phyloP scores from a whole-genome alignment of 2,329 filamentous ascomycete genomes.

The Amphichorda felina region DNA sequence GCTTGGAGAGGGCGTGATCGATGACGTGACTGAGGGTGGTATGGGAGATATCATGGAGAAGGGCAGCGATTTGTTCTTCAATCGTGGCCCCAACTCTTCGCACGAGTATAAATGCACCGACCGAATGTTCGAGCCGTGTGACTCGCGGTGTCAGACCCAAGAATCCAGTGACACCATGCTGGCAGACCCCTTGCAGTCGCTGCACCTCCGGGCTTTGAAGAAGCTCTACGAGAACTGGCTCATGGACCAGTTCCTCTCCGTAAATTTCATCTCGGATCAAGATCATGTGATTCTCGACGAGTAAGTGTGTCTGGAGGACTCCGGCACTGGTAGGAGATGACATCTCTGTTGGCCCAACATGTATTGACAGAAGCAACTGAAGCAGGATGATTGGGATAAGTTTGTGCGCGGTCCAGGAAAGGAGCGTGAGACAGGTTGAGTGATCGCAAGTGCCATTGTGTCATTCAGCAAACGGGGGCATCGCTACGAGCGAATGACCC shows the following conservation, averaged over 20 bases:
- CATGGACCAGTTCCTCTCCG: slow-evolving; percentile 17
- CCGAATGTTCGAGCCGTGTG: slow-evolving; percentile 25
- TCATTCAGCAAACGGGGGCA: background rate
- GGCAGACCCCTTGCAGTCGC: slow-evolving; percentile 20
- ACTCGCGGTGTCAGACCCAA: slow-evolving; percentile 19
- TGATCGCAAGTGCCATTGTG: background rate
- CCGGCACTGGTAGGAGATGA: slow-evolving; percentile 1
- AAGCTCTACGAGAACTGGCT: slow-evolving; percentile 22
- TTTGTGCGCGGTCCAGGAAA: background rate
- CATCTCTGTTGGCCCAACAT: background rate
- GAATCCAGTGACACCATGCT: slow-evolving; percentile 22
- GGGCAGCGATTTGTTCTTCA: slow-evolving; percentile 23
- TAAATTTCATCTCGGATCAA: slow-evolving; percentile 21
- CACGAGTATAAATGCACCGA: slow-evolving; percentile 24
- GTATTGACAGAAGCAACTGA: background rate
- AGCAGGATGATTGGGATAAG: background rate
- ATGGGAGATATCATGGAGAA: slow-evolving; percentile 26
- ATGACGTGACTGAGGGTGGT: slow-evolving; percentile 26
- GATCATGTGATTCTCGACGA: slow-evolving; percentile 14
- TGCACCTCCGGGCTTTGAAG: slow-evolving; percentile 17
- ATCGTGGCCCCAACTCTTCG: slow-evolving; percentile 19
- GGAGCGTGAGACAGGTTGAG: slow-evolving; percentile 1
- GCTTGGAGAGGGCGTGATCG: slow-evolving; percentile 21
- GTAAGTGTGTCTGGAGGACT: slow-evolving; percentile 8
- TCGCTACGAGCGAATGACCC: too few species aligned